Evolutionary conservation across 139 green algal genomes (phyloP).

Genomic region (Gonium pectorale): DNA sequence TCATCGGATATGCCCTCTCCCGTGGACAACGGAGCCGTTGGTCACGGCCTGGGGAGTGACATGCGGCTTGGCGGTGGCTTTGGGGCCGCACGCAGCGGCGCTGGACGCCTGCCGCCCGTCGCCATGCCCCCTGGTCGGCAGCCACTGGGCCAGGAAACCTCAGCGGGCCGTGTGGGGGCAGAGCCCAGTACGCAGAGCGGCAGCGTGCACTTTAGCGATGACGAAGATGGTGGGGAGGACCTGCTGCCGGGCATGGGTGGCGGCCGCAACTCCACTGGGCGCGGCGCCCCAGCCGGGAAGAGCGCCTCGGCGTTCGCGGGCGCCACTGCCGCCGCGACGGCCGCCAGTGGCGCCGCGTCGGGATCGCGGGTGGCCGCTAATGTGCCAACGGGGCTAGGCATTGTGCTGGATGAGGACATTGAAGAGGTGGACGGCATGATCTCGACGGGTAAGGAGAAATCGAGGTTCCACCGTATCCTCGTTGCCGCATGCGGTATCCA

Average conservation of each 20-base stretch:
- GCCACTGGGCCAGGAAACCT: not conserved
- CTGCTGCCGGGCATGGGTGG: slow-evolving; percentile 11
- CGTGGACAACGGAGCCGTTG: not conserved
- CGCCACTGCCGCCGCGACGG: not conserved
- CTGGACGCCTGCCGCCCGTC: too few species aligned
- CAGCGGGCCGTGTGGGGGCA: not conserved
- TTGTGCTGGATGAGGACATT: slow-evolving; percentile 47
- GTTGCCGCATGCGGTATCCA: too few species aligned
- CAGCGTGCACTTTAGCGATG: slow-evolving; percentile 29
- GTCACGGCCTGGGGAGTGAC: too few species aligned
- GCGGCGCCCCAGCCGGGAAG: not conserved
- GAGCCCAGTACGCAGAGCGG: slow-evolving; percentile 13
- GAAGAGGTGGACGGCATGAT: slow-evolving; percentile 38
- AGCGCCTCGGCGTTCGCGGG: slow-evolving; percentile 4
- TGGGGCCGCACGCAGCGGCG: not conserved
- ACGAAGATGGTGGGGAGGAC: slow-evolving; percentile 1
- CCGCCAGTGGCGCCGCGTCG: not conserved
- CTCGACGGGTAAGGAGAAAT: slow-evolving; percentile 26
- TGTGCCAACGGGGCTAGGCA: slow-evolving; percentile 1
- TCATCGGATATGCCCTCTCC: slow-evolving; percentile 26
- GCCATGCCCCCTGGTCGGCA: not conserved
- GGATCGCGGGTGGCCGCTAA: not conserved
- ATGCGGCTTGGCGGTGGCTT: too few species aligned
- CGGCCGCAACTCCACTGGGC: not conserved
- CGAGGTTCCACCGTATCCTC: not conserved